Base-by-base conservation (phyloP, 2,329 filamentous ascomycete genomes). In the Parastagonospora avenae region DNA sequence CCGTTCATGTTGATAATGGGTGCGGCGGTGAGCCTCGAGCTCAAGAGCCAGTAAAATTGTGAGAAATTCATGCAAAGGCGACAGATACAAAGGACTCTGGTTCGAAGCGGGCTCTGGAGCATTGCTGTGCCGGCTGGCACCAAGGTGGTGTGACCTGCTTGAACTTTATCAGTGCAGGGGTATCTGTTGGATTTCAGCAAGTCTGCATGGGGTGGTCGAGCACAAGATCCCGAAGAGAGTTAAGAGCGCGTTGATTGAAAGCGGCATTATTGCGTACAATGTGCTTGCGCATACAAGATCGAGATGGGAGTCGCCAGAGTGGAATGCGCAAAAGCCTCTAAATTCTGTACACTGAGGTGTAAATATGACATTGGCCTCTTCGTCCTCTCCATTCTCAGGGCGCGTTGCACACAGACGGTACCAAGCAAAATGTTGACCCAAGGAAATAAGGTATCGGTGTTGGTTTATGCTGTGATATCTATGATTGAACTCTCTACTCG, bases 271-370 rank as follows among this genome's bases (percentile, higher is more conserved):
- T 24, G 47, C 42, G 49, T 67, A 65, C 60, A 63, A 31, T 43
- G 55, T 56, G 52, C 48, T 46, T 49, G 50, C 38, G 54, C 42
- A 57, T 54, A 57, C 44, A 50, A 48, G 49, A 57, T 51, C 48
- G 53, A 55, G 62, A 50, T 46, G 52, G 54, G 45, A 51, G 60
- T 40, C 40, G 43, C 14, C 42, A 46, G 42, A 52, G 50, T 44
- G 55, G 57, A 57, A 65, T 50, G 59, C 56, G 52, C 50, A 64
- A 67, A 68, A 64, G 66, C 62, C 67, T 71, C 63, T 70, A 63
- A 50, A 64, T 70, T 70, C 66, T 71, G 68, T 72, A 71, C 68
- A 73, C 48, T 60, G 65, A 67, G 58, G 63, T 68, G 68, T 71
- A 73, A 24, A 66, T 72, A 66, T 69, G 64, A 70, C 68, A 71